These are phyloP conservation scores for Petunia axillaris DNA, from an alignment of 257 asterid genomes.

Conservation along the genomic window DNA sequence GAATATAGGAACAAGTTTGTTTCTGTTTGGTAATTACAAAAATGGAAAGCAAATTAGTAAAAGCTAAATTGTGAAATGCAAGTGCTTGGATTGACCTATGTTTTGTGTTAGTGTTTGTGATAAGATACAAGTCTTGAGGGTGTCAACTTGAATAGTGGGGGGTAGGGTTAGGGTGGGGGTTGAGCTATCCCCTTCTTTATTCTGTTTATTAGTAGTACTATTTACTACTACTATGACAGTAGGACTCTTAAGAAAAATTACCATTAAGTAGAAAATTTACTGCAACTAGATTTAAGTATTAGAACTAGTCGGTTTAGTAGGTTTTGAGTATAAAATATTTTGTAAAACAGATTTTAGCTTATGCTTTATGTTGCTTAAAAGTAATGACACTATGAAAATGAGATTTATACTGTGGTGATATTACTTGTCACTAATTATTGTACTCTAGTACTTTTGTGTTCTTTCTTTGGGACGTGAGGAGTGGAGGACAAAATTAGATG, in stretches of 20 bases:
- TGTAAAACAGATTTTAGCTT: too few relatives aligned
- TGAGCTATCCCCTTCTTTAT: neutral
- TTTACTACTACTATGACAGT: too few relatives aligned
- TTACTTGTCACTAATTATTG: neutral
- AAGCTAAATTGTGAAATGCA: conserved; percentile 19
- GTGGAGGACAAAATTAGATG: conserved; percentile 12
- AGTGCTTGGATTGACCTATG: conserved; percentile 21
- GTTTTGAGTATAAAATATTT: too few relatives aligned
- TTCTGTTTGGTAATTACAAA: conserved; percentile 18
- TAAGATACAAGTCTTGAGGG: neutral
- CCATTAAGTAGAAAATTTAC: too few relatives aligned
- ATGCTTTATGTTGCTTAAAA: neutral
- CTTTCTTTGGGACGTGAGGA: neutral
- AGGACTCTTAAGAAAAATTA: too few relatives aligned
- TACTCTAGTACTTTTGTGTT: neutral
- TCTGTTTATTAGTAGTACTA: neutral
- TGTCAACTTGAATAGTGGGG: neutral
- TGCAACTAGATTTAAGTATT: too few relatives aligned
- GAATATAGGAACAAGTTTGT: conserved; percentile 22
- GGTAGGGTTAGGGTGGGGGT: neutral
- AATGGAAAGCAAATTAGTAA: neutral
- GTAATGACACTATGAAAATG: neutral
- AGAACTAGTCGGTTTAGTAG: too few relatives aligned
- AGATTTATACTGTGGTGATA: neutral
- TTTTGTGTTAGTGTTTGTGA: conserved; percentile 3